phyloP scores from a whole-genome alignment of 805 yeast genomes.

The Scheffersomyces amazonensis region DNA sequence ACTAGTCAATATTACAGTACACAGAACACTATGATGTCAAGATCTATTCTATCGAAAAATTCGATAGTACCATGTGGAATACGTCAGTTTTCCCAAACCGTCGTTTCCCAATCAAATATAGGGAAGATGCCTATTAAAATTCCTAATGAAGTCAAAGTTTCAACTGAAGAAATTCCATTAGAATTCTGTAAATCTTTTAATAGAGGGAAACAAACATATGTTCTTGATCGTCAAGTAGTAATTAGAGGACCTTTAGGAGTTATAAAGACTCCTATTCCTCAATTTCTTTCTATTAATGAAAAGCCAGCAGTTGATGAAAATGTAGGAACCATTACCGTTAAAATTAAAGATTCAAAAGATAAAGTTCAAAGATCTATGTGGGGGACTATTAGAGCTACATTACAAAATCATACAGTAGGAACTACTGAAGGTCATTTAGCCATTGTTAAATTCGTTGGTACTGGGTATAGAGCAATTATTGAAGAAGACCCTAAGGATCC shows the following conservation, averaged over 20 bases:
- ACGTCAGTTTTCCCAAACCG: slow-evolving; percentile 14
- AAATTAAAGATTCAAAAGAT: slow-evolving; percentile 53
- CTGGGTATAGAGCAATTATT: slow-evolving; percentile 89
- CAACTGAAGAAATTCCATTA: slow-evolving; percentile 45
- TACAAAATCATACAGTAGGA: slow-evolving; percentile 79
- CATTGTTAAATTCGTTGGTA: slow-evolving; percentile 86
- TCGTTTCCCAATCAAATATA: slow-evolving; percentile 52
- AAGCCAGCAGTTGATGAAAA: slow-evolving; percentile 20
- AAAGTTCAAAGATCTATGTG: slow-evolving; percentile 83
- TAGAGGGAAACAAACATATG: slow-evolving; percentile 61
- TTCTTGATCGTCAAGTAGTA: slow-evolving; percentile 55
- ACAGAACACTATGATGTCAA: too few relatives aligned
- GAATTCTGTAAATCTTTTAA: slow-evolving; percentile 58
- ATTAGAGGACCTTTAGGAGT: slow-evolving; percentile 79
- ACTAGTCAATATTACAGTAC: too few relatives aligned
- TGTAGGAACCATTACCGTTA: slow-evolving; percentile 36
- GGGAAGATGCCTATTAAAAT: slow-evolving; percentile 77
- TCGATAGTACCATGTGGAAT: too few relatives aligned
- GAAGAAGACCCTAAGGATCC: slow-evolving; percentile 44
- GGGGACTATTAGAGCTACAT: slow-evolving; percentile 86
- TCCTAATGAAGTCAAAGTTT: slow-evolving; percentile 56
- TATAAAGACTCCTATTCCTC: slow-evolving; percentile 64
- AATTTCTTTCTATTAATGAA: slow-evolving; percentile 53
- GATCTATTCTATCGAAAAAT: too few relatives aligned
- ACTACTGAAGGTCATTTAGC: slow-evolving; percentile 92